phyloP scores from a whole-genome alignment of 2,329 filamentous ascomycete genomes.

The Aureobasidium namibiae region DNA sequence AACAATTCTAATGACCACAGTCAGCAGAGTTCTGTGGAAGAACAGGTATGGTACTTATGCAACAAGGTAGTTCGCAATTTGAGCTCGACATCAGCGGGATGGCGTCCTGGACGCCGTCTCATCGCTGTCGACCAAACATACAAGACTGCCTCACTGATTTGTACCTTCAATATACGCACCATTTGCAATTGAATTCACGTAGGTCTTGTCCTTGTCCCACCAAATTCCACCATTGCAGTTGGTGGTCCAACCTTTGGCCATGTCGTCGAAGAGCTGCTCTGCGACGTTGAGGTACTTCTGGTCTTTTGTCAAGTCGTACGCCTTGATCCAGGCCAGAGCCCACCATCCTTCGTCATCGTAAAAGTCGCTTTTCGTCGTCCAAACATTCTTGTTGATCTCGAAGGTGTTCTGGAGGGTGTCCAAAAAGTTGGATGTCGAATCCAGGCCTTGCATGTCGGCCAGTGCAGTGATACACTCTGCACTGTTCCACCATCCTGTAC shows the following conservation, averaged over 20 bases:
- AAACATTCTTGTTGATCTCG: constrained; percentile 15
- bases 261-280: constrained; percentile 37
- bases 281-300: constrained; percentile 38
- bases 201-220: constrained; percentile 35
- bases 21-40: too few relatives aligned
- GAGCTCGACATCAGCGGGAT: too few relatives aligned
- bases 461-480: constrained; percentile 59
- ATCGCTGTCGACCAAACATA: too few relatives aligned
- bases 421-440: constrained; percentile 26
- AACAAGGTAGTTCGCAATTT: too few relatives aligned
- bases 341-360: constrained; percentile 48
- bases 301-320: constrained; percentile 42
- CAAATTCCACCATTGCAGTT: constrained; percentile 39
- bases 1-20: too few relatives aligned
- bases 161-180: too few relatives aligned
- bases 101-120: too few relatives aligned
- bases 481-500: constrained; percentile 59
- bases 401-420: constrained; percentile 39
- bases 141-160: too few relatives aligned
- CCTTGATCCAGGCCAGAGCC: constrained; percentile 45
- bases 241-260: constrained; percentile 34
- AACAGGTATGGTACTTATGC: too few relatives aligned
- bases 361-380: constrained; percentile 27
- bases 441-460: constrained; percentile 42
- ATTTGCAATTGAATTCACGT: constrained; percentile 46